phyloP scores from a whole-genome alignment of 345 rosid genomes.

The Chamaenerion angustifolium region DNA sequence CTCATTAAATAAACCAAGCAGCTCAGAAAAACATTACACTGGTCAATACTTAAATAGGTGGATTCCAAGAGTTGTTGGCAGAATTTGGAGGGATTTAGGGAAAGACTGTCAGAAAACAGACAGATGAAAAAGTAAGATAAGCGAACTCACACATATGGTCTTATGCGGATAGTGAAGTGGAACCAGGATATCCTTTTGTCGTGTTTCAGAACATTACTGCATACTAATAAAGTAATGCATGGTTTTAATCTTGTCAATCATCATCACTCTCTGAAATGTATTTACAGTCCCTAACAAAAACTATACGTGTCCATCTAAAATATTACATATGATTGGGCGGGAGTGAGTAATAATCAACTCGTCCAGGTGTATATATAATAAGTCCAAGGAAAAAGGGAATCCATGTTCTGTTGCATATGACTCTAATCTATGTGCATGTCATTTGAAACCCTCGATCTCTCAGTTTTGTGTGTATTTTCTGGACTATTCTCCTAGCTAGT shows the following conservation, averaged over 20 bases:
- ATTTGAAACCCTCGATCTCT: conserved; percentile 8
- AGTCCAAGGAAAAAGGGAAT: conserved; percentile 49
- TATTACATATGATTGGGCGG: too few species aligned
- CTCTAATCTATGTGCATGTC: conserved; percentile 14
- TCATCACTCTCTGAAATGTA: too few species aligned
- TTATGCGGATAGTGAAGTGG: conserved; percentile 14
- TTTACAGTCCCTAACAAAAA: too few species aligned
- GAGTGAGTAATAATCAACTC: too few species aligned
- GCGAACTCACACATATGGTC: conserved; percentile 37
- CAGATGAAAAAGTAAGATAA: conserved; percentile 15
- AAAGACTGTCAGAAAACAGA: conserved; percentile 1
- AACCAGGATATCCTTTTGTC: too few species aligned
- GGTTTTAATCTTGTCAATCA: too few species aligned
- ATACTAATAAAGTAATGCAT: too few species aligned
- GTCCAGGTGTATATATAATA: background rate
- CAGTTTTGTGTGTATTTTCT: background rate
- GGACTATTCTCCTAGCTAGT: conserved; percentile 10
- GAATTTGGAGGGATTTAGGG: conserved; percentile 45
- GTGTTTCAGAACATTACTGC: too few species aligned
- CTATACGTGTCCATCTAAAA: too few species aligned
- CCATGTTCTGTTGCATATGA: conserved; percentile 60
- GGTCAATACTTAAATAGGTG: conserved; percentile 31
- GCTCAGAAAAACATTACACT: background rate
- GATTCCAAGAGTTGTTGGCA: conserved; percentile 54
- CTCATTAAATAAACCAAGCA: conserved; percentile 7